Conservation (phyloP, 1,284 basidiomycete genomes). For the Malassezia sp. region DNA sequence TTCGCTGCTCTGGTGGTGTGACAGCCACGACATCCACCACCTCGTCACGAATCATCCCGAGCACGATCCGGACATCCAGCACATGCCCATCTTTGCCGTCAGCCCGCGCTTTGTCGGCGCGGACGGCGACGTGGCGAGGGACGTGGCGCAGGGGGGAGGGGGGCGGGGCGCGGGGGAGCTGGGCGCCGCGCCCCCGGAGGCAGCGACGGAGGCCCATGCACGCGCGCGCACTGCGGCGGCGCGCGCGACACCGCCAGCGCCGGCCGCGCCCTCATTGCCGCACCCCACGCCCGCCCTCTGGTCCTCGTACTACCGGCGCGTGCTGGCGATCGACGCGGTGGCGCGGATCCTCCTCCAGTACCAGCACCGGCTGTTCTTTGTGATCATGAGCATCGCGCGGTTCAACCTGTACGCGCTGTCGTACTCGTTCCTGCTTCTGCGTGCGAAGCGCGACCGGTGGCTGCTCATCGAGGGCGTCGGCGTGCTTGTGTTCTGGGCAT, state of each 20-base stretch:
- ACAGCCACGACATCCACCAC: constrained; percentile 96
- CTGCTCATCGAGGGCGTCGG: constrained; percentile 56
- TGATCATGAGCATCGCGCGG: constrained; percentile 78
- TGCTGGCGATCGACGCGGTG: constrained; percentile 66
- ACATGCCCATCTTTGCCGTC: constrained; percentile 92
- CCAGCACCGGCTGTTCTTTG: constrained; percentile 87
- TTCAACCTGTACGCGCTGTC: constrained; percentile 91
- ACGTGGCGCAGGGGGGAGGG: no score
- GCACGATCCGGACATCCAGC: constrained; percentile 81
- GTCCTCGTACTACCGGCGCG: constrained; percentile 88
- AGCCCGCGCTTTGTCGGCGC: constrained; percentile 53
- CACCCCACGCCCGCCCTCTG: constrained; percentile 55
- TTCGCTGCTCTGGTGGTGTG: constrained; percentile 94
- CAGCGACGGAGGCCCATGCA: no score
- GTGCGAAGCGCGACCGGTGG: constrained; percentile 47
- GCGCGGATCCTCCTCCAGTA: constrained; percentile 60
- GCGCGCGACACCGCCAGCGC: no score
- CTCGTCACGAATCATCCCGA: constrained; percentile 93
- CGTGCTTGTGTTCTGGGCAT: constrained; percentile 64
- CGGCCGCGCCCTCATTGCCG: no score
- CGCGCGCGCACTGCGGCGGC: no score
- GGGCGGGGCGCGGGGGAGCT: no score
- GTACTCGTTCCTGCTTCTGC: constrained; percentile 62
- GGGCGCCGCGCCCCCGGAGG: neutral
- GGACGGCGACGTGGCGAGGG: neutral